Conservation (phyloP, 768 basidiomycete genomes). For the Tylopilus sp. region DNA sequence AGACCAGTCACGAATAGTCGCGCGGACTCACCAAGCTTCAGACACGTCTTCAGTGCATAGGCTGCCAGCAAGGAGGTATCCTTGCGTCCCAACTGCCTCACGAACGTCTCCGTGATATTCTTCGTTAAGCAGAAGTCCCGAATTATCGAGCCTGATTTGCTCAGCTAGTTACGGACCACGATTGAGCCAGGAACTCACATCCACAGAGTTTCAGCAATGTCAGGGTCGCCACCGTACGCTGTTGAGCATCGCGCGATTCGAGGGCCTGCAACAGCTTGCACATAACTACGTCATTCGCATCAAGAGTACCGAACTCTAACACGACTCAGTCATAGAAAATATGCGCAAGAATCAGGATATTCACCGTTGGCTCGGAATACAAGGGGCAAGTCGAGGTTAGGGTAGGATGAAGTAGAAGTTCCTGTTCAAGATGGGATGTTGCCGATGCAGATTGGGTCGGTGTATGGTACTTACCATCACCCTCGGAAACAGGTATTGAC, state of each 20-base stretch:
- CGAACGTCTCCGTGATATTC: background rate
- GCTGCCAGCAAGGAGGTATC: background rate
- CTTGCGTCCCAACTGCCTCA: background rate
- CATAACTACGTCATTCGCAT: background rate
- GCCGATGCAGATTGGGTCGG: background rate
- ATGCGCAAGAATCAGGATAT: background rate
- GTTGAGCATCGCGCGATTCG: background rate
- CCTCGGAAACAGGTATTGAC: background rate
- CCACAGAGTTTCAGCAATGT: background rate
- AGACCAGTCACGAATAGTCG: background rate
- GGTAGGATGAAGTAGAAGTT: background rate
- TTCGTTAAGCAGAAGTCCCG: background rate
- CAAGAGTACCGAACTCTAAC: background rate
- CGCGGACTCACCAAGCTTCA: background rate
- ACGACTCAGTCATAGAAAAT: background rate
- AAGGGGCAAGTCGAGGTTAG: background rate
- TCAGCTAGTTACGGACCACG: background rate
- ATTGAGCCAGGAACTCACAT: background rate
- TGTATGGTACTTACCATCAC: background rate
- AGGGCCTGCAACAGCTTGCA: background rate
- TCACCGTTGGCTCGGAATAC: background rate
- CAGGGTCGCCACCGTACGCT: background rate
- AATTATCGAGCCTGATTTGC: background rate
- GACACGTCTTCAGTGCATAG: background rate
- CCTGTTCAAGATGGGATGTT: background rate